These are phyloP conservation scores for Coemansia sp. DNA, from an alignment of 192 early-diverging fungal genomes.

Conservation along the genomic window DNA sequence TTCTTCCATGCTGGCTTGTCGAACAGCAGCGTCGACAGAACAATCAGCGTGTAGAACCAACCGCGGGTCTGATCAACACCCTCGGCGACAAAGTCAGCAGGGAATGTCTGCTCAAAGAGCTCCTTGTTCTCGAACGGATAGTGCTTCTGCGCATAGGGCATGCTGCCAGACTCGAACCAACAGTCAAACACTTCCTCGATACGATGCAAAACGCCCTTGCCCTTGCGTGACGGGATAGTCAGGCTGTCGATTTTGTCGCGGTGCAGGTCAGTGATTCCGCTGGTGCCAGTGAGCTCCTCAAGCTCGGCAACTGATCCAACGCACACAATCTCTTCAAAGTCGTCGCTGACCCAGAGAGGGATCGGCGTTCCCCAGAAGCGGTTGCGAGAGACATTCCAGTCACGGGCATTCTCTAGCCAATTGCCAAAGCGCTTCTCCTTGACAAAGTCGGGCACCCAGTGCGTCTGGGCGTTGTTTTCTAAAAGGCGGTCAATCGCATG, in stretches of 20 bases:
- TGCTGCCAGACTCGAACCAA: conserved; percentile 97
- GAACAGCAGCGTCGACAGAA: conserved; percentile 95
- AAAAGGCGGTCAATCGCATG: conserved; percentile 83
- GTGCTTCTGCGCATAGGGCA: conserved; percentile 99
- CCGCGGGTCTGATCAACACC: conserved; percentile 99
- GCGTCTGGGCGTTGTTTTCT: conserved; percentile 81
- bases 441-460: conserved; percentile 96
- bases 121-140: conserved; percentile 99
- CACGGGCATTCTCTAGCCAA: conserved; percentile 94
- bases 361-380: conserved; percentile 99
- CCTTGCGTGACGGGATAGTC: conserved; percentile 92
- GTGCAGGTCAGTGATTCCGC: conserved; percentile 89
- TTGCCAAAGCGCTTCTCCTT: conserved; percentile 98
- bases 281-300: conserved; percentile 82
- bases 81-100: conserved; percentile 99
- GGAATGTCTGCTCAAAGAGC: conserved; percentile 84
- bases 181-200: conserved; percentile 98
- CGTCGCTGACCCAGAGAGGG: conserved; percentile 95
- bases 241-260: conserved; percentile 96
- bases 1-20: conserved; percentile 96
- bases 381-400: conserved; percentile 98
- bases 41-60: conserved; percentile 99
- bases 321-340: conserved; percentile 84
- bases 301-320: conserved; percentile 92
- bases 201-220: conserved; percentile 82